These are phyloP conservation scores for Extremus antarcticus DNA, from an alignment of 495 filamentous ascomycete genomes.

Conservation along the genomic window DNA sequence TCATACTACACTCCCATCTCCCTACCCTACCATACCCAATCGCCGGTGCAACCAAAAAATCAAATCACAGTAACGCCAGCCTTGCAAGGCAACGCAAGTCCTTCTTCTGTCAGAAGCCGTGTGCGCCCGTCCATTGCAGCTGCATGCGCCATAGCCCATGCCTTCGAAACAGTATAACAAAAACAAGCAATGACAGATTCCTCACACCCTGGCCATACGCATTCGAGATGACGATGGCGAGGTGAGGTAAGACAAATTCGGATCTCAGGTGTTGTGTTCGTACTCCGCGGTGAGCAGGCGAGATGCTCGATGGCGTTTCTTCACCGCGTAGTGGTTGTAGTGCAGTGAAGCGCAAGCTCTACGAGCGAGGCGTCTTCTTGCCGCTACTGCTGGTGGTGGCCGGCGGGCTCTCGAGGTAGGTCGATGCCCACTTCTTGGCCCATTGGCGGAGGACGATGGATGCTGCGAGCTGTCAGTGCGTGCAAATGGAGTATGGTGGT, in stretches of 20 bases:
- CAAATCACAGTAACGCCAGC: too few species aligned
- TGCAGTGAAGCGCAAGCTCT: neutral
- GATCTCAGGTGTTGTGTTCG: neutral
- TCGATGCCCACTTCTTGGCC: constrained; percentile 49
- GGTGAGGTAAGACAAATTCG: neutral
- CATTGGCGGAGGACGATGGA: constrained; percentile 85
- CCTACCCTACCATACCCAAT: neutral
- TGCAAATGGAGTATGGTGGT: neutral
- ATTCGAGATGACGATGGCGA: neutral
- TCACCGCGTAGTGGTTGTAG: too few species aligned
- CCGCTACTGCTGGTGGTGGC: constrained; percentile 17
- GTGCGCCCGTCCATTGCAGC: neutral
- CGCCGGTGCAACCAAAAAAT: too few species aligned
- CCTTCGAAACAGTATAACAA: neutral
- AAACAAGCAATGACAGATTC: neutral
- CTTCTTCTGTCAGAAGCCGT: neutral
- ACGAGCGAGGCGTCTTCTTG: constrained; percentile 5
- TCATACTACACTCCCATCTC: neutral
- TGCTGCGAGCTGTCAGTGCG: constrained; percentile 42
- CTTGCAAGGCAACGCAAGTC: neutral
- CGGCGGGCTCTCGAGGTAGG: constrained; percentile 14
- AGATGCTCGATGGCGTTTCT: too few species aligned
- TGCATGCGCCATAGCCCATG: neutral
- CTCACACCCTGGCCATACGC: neutral
- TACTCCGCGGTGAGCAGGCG: neutral